These are phyloP conservation scores for Nemania sp. DNA, from an alignment of 2,329 filamentous ascomycete species.

Conservation along the genomic window DNA sequence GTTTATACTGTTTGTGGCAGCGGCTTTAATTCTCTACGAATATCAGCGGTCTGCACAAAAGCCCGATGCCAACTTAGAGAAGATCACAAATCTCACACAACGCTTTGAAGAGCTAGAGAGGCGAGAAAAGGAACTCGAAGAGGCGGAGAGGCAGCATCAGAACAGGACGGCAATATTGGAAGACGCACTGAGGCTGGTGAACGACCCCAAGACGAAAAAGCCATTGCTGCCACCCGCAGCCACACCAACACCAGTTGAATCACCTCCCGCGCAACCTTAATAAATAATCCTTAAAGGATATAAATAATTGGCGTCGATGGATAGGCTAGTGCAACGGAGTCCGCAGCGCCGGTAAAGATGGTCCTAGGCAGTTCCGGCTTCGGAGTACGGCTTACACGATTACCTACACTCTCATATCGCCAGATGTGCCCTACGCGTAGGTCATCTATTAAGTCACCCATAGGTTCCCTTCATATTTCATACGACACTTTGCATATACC, in stretches of 20 bases:
- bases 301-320: neutral
- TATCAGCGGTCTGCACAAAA: conserved; percentile 70
- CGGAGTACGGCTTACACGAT: neutral
- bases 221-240: conserved; percentile 59
- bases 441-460: conserved; percentile 3
- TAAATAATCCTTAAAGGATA: neutral
- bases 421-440: neutral
- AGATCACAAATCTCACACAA: conserved; percentile 62
- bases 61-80: conserved; percentile 68
- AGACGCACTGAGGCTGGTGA: conserved; percentile 62
- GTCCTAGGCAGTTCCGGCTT: neutral
- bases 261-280: conserved; percentile 38
- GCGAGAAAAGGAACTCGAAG: conserved; percentile 64
- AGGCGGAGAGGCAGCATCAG: conserved; percentile 59
- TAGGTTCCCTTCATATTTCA: conserved; percentile 5
- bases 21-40: conserved; percentile 70
- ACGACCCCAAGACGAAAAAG: conserved; percentile 68
- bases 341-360: neutral
- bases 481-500: conserved; percentile 12
- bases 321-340: neutral
- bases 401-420: neutral
- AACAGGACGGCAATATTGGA: conserved; percentile 65
- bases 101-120: conserved; percentile 63
- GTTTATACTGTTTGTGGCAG: conserved; percentile 72
- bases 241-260: conserved; percentile 45